Percentiles rank a stretch among this genome's conserved stretches.
Conservation (phyloP, 2,329 filamentous ascomycete species). For the Fusarium sambucinum region DNA sequence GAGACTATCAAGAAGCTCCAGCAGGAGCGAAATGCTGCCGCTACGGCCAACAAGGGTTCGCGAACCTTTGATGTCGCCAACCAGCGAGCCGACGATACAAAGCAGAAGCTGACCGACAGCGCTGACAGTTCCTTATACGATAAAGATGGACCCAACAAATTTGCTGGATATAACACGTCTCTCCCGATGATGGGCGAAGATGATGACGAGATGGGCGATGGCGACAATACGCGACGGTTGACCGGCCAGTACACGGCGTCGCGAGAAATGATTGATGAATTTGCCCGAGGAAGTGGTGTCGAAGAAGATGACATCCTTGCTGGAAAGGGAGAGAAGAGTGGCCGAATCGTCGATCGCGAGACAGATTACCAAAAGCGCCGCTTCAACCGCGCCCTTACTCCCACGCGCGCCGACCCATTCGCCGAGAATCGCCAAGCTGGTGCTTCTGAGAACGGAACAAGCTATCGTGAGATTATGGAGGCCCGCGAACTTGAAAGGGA, state of each 20-base stretch:
- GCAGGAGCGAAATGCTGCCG: constrained; percentile 88
- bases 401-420: constrained; percentile 87
- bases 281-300: constrained; percentile 84
- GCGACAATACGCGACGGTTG: constrained; percentile 78
- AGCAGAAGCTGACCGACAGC: constrained; percentile 89
- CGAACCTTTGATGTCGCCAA: constrained; percentile 81
- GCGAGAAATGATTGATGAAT: constrained; percentile 92
- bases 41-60: constrained; percentile 83
- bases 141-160: constrained; percentile 80
- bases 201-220: constrained; percentile 82
- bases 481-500: constrained; percentile 91
- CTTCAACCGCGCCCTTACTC: constrained; percentile 88
- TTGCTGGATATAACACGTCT: constrained; percentile 89
- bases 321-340: constrained; percentile 85
- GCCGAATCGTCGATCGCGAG: constrained; percentile 90
- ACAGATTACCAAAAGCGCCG: constrained; percentile 97
- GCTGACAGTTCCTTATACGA: constrained; percentile 93
- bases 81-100: constrained; percentile 89
- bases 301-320: constrained; percentile 93
- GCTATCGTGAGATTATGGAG: constrained; percentile 92
- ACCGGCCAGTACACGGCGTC: constrained; percentile 97
- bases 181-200: constrained; percentile 83
- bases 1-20: constrained; percentile 89
- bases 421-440: constrained; percentile 78
- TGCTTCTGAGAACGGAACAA: constrained; percentile 77